phyloP scores from a whole-genome alignment of 495 filamentous ascomycete genomes.

The Penicillium angulare region DNA sequence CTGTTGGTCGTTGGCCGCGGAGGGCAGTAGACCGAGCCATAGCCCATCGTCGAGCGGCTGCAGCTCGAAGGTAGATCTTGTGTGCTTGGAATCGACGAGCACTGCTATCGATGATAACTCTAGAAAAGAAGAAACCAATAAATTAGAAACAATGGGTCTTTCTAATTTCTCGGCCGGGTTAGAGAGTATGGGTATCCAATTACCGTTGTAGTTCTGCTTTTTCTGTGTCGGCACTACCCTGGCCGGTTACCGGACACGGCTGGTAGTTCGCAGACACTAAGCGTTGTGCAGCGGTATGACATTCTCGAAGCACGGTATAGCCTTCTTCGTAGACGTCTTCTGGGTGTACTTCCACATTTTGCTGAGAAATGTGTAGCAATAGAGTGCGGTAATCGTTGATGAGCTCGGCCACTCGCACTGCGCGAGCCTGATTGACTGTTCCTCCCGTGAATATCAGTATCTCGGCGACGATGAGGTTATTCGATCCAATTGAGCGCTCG shows the following conservation, averaged over 20 bases:
- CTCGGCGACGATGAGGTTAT: background rate
- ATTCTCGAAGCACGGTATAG: slow-evolving; percentile 72
- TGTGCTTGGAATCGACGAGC: slow-evolving; percentile 81
- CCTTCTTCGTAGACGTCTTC: slow-evolving; percentile 80
- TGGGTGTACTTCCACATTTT: slow-evolving; percentile 50
- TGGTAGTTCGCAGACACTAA: slow-evolving; percentile 70
- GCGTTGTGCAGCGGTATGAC: slow-evolving; percentile 69
- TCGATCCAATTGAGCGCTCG: slow-evolving; percentile 1
- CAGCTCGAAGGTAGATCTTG: slow-evolving; percentile 77
- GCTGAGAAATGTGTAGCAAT: slow-evolving; percentile 74
- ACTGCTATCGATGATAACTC: slow-evolving; percentile 75
- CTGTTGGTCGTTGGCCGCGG: slow-evolving; percentile 59
- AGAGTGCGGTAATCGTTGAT: slow-evolving; percentile 83
- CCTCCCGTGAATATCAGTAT: slow-evolving; percentile 12
- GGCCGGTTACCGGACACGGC: slow-evolving; percentile 46
- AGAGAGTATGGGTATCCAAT: background rate
- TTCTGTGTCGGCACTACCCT: slow-evolving; percentile 62
- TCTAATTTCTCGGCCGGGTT: background rate
- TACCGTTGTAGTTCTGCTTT: slow-evolving; percentile 78
- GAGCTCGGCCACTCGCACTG: slow-evolving; percentile 76
- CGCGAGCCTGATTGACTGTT: slow-evolving; percentile 81
- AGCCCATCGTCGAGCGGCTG: slow-evolving; percentile 77
- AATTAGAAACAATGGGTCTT: no score
- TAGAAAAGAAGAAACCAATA: slow-evolving; percentile 33
- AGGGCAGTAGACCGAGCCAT: slow-evolving; percentile 67